Conservation (phyloP, 2,329 filamentous ascomycete genomes). For the Cercospora sp. region DNA sequence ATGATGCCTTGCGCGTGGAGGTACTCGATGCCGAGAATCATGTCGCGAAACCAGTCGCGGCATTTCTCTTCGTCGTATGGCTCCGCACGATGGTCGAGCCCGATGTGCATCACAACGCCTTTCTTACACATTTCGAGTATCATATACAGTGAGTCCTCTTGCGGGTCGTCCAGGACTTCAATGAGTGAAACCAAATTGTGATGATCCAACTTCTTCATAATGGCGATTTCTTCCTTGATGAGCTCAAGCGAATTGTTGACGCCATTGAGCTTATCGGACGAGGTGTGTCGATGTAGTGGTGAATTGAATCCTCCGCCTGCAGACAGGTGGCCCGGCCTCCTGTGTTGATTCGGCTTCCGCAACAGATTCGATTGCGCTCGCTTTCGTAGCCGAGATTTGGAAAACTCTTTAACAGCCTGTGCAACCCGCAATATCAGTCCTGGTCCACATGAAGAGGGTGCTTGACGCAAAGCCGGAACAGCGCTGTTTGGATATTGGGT, state of each 20-base stretch:
- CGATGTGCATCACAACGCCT: conserved; percentile 94
- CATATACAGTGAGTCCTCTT: conserved; percentile 97
- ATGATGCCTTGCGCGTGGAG: conserved; percentile 92
- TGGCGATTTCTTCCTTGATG: conserved; percentile 94
- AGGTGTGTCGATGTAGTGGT: conserved; percentile 62
- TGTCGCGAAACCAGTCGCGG: conserved; percentile 88
- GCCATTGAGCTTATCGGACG: conserved; percentile 49
- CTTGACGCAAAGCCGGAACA: conserved; percentile 14
- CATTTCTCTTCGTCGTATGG: conserved; percentile 82
- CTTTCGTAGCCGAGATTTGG: conserved; percentile 84
- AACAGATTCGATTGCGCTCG: conserved; percentile 88
- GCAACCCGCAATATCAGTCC: conserved; percentile 20
- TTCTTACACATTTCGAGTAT: conserved; percentile 99
- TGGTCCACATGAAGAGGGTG: conserved; percentile 4
- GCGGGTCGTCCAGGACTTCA: conserved; percentile 92
- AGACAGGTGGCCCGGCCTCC: conserved; percentile 54
- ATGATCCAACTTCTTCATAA: conserved; percentile 98
- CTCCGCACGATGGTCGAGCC: conserved; percentile 75
- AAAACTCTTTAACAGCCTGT: conserved; percentile 96
- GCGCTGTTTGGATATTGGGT: background rate
- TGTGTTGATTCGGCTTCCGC: conserved; percentile 58
- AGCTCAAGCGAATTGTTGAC: conserved; percentile 75
- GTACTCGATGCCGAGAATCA: conserved; percentile 94
- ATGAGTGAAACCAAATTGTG: conserved; percentile 89
- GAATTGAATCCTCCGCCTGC: conserved; percentile 60